Evolutionary conservation across 1,139 yeast species (phyloP), one percentile per base, ranked within the genome.

Genomic region (Blastobotrys indianensis): DNA sequence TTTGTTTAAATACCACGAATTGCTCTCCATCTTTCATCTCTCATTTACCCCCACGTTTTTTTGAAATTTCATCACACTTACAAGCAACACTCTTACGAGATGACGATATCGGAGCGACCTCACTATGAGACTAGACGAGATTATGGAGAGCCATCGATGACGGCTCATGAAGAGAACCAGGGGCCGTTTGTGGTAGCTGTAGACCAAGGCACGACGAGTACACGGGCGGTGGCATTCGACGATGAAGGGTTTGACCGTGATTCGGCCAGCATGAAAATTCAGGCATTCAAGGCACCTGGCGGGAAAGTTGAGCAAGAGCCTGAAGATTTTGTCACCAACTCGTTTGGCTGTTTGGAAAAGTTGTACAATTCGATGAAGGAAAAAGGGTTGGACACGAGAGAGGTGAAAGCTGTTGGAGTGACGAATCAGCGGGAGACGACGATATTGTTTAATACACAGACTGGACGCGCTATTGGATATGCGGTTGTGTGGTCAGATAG

Each of bases 401-500:
- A 58, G 43, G 65, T 69, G 45, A 61, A 62, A 52, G 69, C 66
- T 15, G 76, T 90, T 56, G 96, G 97, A 39, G 79, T 90, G 58
- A 94, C 97, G 50, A 90, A 88, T 68, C 94, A 90, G 92, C 79
- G 97, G 64, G 97, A 90, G 68, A 88, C 97, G 39, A 84, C 96
- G 30, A 77, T 90, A 49, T 82, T 90, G 44, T 90, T 97, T 97
- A 82, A 87, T 48, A 75, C 80, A 56, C 73, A 73, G 49, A 87
- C 97, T 1, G 97, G 97, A 40, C 73, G 75, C 57, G 94, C 97
- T 1, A 74, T 86, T 47, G 75, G 82, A 62, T 82, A 85, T 61
- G 97, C 97, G 63, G 86, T 90, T 63, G 95, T 92, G 41, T 90
- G 97, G 97, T 85, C 94, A 51, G 97, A 90, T 67, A 85, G 95